A percentile compares a stretch with the other conserved stretches of the same genome.
Conservation (phyloP, 2,329 filamentous ascomycete genomes). For the Huntiella moniliformis region DNA sequence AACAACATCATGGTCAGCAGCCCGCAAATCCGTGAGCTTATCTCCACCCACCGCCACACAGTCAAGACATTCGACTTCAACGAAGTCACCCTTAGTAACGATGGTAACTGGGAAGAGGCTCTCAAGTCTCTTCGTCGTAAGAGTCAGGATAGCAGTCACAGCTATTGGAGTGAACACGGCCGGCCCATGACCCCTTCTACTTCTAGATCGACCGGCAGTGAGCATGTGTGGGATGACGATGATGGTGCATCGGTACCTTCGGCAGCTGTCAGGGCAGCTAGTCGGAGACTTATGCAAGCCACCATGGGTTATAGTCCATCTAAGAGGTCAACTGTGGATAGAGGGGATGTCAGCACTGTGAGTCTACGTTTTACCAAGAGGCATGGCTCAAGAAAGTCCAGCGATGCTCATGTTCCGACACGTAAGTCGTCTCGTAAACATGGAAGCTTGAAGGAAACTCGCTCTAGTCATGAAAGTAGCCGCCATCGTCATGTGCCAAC, state of each 20-base stretch:
- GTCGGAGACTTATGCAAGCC: constrained; percentile 27
- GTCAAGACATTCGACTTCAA: constrained; percentile 67
- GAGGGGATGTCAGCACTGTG: too few relatives aligned
- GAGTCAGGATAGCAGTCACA: constrained; percentile 12
- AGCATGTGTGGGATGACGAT: background rate
- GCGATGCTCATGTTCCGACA: too few relatives aligned
- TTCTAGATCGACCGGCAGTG: too few relatives aligned
- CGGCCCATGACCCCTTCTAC: too few relatives aligned
- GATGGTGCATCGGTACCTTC: constrained; percentile 20
- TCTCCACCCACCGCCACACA: constrained; percentile 45
- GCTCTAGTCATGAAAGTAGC: too few relatives aligned
- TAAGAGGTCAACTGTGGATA: too few relatives aligned
- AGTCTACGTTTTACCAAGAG: background rate
- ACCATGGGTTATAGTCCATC: constrained; percentile 16
- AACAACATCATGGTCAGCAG: constrained; percentile 56
- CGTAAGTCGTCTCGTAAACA: too few relatives aligned
- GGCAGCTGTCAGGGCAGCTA: constrained; percentile 35
- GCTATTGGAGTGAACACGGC: constrained; percentile 20
- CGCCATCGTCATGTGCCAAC: too few relatives aligned
- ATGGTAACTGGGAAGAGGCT: constrained; percentile 64
- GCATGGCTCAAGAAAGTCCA: background rate
- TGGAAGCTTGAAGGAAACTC: too few relatives aligned
- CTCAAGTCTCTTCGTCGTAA: constrained; percentile 46
- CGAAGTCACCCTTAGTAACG: constrained; percentile 47
- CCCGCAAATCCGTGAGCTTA: constrained; percentile 49